Evolutionary conservation across 768 basidiomycete species (phyloP).

Genomic region (Auricularia sp.): DNA sequence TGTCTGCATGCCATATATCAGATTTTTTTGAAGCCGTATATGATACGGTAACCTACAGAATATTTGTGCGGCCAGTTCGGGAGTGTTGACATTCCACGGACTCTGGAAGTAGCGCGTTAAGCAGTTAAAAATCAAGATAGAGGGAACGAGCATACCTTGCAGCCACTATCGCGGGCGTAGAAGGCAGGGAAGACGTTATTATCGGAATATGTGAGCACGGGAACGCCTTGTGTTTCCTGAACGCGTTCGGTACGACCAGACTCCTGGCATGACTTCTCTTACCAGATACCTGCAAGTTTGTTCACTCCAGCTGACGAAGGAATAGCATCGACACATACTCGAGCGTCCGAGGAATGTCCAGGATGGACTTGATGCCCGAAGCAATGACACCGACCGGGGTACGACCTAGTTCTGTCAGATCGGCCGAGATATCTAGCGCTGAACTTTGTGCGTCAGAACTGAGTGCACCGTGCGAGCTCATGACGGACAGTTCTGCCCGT

Average conservation of each 20-base stretch:
- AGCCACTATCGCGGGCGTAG: slow-evolving; percentile 76
- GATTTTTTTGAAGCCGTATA: too few relatives aligned
- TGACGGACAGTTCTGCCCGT: slow-evolving; percentile 50
- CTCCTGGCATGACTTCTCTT: slow-evolving; percentile 10
- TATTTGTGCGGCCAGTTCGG: slow-evolving; percentile 58
- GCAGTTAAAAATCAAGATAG: background rate
- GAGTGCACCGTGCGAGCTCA: background rate
- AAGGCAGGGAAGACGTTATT: slow-evolving; percentile 90
- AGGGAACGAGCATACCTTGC: slow-evolving; percentile 38
- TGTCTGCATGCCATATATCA: slow-evolving; percentile 33
- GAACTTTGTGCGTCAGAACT: background rate
- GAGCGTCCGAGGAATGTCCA: slow-evolving; percentile 60
- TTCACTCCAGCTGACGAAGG: too few relatives aligned
- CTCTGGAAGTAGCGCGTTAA: slow-evolving; percentile 33
- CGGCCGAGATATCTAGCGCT: slow-evolving; percentile 95
- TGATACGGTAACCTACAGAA: slow-evolving; percentile 41
- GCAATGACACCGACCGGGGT: slow-evolving; percentile 90
- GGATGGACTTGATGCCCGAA: slow-evolving; percentile 87
- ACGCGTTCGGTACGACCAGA: background rate
- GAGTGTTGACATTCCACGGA: slow-evolving; percentile 64
- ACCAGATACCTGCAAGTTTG: slow-evolving; percentile 51
- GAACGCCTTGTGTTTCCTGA: slow-evolving; percentile 92
- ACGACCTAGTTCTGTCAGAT: slow-evolving; percentile 77
- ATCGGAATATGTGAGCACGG: slow-evolving; percentile 68
- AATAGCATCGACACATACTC: slow-evolving; percentile 26